Percentiles rank a stretch among this genome's conserved stretches.
phyloP scores from a whole-genome alignment of 768 basidiomycete genomes.

The Lactifluus subvellereus region DNA sequence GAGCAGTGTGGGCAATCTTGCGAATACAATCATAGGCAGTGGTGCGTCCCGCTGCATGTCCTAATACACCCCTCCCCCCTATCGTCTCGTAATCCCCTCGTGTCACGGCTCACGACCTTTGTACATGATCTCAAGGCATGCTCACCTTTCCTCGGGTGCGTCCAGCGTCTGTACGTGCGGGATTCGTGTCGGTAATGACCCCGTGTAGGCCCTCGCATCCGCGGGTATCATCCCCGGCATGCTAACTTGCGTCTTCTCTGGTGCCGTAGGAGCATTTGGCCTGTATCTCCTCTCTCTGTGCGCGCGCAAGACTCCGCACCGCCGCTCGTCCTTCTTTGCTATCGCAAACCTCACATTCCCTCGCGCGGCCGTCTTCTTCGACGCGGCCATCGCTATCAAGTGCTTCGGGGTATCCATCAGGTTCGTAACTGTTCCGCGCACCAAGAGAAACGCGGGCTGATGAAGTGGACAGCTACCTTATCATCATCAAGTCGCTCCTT shows the following conservation, averaged over 20 bases:
- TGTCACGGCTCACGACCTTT: neutral
- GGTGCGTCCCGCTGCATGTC: constrained; percentile 41
- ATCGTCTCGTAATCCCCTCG: neutral
- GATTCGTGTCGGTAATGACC: neutral
- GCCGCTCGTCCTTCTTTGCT: constrained; percentile 78
- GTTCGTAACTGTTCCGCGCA: constrained; percentile 36
- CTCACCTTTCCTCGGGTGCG: constrained; percentile 78
- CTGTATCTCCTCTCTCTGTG: constrained; percentile 84
- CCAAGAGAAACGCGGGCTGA: neutral
- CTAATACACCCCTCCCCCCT: neutral
- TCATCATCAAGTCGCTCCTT: constrained; percentile 90
- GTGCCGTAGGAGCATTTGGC: constrained; percentile 70
- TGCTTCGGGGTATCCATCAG: constrained; percentile 96
- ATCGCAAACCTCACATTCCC: constrained; percentile 86
- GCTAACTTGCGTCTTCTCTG: constrained; percentile 81
- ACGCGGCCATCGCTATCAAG: constrained; percentile 90
- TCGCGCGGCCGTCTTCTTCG: constrained; percentile 80
- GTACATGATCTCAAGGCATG: constrained; percentile 54
- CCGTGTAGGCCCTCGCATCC: constrained; percentile 74
- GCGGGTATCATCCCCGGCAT: constrained; percentile 88
- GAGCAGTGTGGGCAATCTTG: constrained; percentile 72
- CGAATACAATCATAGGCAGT: constrained; percentile 90
- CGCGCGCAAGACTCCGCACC: constrained; percentile 67
- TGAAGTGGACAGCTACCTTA: constrained; percentile 56
- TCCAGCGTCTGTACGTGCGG: neutral